Evolutionary conservation across 805 yeast species (phyloP).

Genomic region (Sporopachydermia quercuum): DNA sequence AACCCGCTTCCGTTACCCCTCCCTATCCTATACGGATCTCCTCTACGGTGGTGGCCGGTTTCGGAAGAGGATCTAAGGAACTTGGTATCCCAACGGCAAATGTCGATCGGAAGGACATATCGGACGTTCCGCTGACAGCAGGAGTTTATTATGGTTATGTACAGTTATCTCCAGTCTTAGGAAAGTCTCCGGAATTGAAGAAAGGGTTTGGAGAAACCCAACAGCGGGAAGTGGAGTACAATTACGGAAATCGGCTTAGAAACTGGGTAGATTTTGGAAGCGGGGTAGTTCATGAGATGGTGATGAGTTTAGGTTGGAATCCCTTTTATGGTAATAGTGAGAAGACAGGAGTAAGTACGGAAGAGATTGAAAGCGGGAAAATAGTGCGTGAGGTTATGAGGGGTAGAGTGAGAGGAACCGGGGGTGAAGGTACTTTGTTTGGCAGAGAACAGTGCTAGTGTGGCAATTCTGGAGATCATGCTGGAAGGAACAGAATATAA

Average conservation of each 20-base stretch:
- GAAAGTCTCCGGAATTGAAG: constrained; percentile 15
- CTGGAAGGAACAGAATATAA: no score
- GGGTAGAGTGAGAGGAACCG: no score
- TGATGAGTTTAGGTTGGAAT: constrained; percentile 91
- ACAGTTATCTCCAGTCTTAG: constrained; percentile 16
- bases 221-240: constrained; percentile 34
- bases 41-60: constrained; percentile 54
- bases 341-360: constrained; percentile 44
- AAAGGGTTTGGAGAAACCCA: constrained; percentile 18
- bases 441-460: no score
- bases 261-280: constrained; percentile 19
- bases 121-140: constrained; percentile 30
- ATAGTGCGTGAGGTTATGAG: no score
- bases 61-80: constrained; percentile 90
- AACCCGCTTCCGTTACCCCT: neutral
- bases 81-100: constrained; percentile 95
- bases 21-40: constrained; percentile 22
- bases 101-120: constrained; percentile 42
- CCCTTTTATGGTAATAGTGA: constrained; percentile 73
- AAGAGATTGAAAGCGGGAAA: no score
- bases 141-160: constrained; percentile 91
- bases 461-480: no score
- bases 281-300: constrained; percentile 59
- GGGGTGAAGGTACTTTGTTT: no score
- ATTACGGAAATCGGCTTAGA: constrained; percentile 41